These are phyloP conservation scores for Eudorina sp. DNA, from an alignment of 139 green algal genomes.

Conservation along the genomic window DNA sequence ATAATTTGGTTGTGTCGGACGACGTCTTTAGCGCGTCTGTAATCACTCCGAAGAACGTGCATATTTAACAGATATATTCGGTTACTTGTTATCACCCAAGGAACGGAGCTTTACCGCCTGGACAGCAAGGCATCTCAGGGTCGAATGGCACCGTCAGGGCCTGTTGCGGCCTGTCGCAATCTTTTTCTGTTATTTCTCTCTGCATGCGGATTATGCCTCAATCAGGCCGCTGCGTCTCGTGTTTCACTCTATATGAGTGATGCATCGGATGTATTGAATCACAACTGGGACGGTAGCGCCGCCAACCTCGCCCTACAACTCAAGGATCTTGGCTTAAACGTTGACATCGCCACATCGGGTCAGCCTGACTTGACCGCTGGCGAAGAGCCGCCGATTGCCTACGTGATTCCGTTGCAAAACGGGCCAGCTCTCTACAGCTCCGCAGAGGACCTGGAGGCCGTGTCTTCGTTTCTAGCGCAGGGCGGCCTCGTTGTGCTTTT, in stretches of 20 bases:
- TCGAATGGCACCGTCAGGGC: neutral
- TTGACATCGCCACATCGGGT: neutral
- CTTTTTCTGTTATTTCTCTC: neutral
- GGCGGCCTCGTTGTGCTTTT: conserved; percentile 5
- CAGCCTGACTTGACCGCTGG: neutral
- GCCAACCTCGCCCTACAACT: neutral
- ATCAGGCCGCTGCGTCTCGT: neutral
- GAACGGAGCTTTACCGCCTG: too few relatives aligned
- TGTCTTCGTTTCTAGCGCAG: neutral
- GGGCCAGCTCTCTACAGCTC: neutral
- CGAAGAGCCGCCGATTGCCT: neutral
- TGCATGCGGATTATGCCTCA: neutral
- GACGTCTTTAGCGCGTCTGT: too few relatives aligned
- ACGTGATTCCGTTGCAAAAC: neutral
- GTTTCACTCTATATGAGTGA: conserved; percentile 6
- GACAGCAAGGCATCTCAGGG: neutral
- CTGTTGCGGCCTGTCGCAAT: neutral
- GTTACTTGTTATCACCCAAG: too few relatives aligned
- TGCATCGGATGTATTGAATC: neutral
- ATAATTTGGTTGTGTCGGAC: too few relatives aligned
- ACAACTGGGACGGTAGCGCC: neutral
- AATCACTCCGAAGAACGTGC: too few relatives aligned
- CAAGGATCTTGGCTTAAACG: neutral
- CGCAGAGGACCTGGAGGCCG: neutral
- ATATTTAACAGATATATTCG: too few relatives aligned